Percentiles rank a stretch among this genome's conserved stretches.
phyloP scores from a whole-genome alignment of 2,329 filamentous ascomycete species.

The Thelonectria rubi region DNA sequence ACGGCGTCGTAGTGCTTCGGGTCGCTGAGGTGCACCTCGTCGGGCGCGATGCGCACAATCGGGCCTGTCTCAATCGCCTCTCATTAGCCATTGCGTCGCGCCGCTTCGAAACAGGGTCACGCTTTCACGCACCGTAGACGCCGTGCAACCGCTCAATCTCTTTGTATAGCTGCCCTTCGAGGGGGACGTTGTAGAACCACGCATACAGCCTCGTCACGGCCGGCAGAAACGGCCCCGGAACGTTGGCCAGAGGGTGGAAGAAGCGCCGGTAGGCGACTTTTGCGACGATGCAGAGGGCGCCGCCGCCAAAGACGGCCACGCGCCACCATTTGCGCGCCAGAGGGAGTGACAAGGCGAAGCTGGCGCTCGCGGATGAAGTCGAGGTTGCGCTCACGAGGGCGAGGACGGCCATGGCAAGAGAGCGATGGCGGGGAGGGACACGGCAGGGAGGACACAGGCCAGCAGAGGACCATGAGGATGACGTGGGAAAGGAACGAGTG shows the following conservation, averaged over 20 bases:
- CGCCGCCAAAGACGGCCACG: slow-evolving; percentile 2
- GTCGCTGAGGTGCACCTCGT: slow-evolving; percentile 32
- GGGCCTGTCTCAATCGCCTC: slow-evolving; percentile 16
- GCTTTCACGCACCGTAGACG: slow-evolving; percentile 11
- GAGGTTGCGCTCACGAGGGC: slow-evolving; percentile 1
- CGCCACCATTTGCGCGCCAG: slow-evolving; percentile 15
- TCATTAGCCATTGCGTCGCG: not conserved
- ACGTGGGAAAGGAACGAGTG: not conserved
- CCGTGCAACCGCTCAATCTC: slow-evolving; percentile 26
- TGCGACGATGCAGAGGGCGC: slow-evolving; percentile 8
- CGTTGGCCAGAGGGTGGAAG: slow-evolving; percentile 17
- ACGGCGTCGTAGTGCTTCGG: slow-evolving; percentile 32
- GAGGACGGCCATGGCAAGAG: slow-evolving; percentile 9
- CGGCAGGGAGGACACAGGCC: no score
- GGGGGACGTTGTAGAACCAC: slow-evolving; percentile 23
- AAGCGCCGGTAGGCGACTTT: slow-evolving; percentile 21
- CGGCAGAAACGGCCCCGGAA: slow-evolving; percentile 20
- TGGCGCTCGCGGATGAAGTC: not conserved
- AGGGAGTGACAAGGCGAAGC: not conserved
- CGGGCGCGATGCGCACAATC: slow-evolving; percentile 31
- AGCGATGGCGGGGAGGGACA: not conserved
- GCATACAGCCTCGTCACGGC: slow-evolving; percentile 22
- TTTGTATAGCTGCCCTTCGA: slow-evolving; percentile 11
- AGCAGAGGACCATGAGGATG: not conserved
- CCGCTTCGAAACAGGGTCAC: not conserved